Conservation (phyloP, 176 grass and related monocot genomes). For the Carex myosuroides region DNA sequence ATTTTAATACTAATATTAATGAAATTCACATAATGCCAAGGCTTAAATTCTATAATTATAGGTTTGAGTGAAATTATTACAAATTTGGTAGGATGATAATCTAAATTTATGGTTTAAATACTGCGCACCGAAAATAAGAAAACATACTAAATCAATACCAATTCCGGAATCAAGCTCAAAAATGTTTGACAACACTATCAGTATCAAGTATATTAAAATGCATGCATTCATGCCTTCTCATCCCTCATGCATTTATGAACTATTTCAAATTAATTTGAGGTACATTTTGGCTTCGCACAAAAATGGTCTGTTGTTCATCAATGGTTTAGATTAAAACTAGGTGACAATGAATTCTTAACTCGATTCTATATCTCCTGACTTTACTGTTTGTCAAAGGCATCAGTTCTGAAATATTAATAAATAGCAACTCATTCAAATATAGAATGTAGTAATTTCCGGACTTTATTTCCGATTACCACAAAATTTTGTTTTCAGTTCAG, state of each 20-base stretch:
- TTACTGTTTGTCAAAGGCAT: not conserved
- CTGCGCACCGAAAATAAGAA: not conserved
- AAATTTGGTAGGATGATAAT: not conserved
- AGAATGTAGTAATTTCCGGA: not conserved
- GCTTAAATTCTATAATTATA: not conserved
- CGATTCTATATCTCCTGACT: not conserved
- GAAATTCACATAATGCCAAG: not conserved
- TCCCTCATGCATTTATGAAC: not conserved
- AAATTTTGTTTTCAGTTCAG: not conserved
- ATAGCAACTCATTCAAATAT: not conserved
- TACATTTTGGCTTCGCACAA: not conserved
- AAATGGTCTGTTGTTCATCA: not conserved
- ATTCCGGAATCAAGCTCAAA: too few species aligned
- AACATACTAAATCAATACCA: too few species aligned
- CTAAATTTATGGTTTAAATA: not conserved
- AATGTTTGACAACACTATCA: not conserved
- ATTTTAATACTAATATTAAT: not conserved
- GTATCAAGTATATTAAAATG: not conserved
- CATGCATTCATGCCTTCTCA: not conserved
- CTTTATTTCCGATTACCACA: not conserved
- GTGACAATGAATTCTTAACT: not conserved
- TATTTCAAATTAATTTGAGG: not conserved
- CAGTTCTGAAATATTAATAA: not conserved
- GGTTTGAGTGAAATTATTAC: not conserved
- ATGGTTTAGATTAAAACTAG: not conserved